phyloP scores from a whole-genome alignment of 176 grass and related monocot genomes.

The Dendrocalamus sinicus region DNA sequence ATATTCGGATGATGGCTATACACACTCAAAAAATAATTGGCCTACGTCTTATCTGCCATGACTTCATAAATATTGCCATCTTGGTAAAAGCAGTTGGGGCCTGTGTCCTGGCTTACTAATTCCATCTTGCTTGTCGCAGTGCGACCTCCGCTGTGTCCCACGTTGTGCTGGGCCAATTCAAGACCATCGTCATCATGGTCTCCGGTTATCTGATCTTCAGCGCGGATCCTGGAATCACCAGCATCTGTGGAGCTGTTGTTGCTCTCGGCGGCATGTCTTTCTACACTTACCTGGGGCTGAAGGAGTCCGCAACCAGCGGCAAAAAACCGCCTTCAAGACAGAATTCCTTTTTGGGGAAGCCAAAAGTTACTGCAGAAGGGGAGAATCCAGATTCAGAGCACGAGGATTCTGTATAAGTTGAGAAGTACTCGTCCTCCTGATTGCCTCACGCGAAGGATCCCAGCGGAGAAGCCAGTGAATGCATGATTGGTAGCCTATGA shows the following conservation, averaged over 20 bases:
- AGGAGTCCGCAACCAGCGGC: conserved; percentile 28
- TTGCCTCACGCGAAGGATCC: not conserved
- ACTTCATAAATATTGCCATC: not conserved
- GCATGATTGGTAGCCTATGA: not conserved
- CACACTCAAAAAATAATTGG: not conserved
- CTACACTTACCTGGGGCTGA: conserved; percentile 78
- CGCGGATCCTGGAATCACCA: conserved; percentile 80
- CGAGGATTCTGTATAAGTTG: conserved; percentile 58
- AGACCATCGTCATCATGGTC: conserved; percentile 86
- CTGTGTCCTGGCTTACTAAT: not conserved
- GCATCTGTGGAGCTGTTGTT: conserved; percentile 68
- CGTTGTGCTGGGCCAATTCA: conserved; percentile 93
- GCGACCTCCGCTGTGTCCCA: conserved; percentile 90
- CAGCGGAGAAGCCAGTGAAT: not conserved
- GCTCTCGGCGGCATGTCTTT: conserved; percentile 86
- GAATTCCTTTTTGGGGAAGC: conserved; percentile 51
- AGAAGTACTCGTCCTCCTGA: not conserved
- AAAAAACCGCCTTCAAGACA: conserved; percentile 51
- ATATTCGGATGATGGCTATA: too few species aligned
- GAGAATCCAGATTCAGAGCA: conserved; percentile 45
- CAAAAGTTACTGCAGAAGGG: conserved; percentile 35
- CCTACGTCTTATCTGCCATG: not conserved
- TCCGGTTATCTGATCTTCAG: conserved; percentile 74
- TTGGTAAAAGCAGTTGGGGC: not conserved
- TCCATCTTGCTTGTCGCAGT: conserved; percentile 33